A percentile compares a stretch with the other conserved stretches of the same genome.
Conservation (phyloP, 371 early-diverging fungal species). For the Mucor lusitanicus region DNA sequence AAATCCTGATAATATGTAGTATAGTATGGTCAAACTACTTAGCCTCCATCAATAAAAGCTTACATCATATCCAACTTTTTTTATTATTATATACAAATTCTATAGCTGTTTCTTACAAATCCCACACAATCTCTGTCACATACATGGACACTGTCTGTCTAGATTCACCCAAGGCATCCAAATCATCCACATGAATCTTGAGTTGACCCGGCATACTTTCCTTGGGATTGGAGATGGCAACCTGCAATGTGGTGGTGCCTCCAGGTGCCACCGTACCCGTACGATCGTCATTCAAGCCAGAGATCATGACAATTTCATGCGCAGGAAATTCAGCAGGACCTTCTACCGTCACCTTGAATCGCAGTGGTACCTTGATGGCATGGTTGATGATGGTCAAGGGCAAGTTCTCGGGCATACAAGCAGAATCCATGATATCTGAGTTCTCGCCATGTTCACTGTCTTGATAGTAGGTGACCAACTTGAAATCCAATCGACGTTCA, state of each 20-base stretch:
- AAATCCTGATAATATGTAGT: too few relatives aligned
- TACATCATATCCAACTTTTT: too few relatives aligned
- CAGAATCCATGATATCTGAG: constrained; percentile 17
- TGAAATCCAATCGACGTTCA: constrained; percentile 66
- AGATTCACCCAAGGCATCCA: constrained; percentile 64
- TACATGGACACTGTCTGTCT: constrained; percentile 68
- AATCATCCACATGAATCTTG: constrained; percentile 73
- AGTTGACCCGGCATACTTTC: constrained; percentile 82
- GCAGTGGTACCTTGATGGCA: constrained; percentile 63
- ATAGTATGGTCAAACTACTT: too few relatives aligned
- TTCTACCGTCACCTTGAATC: constrained; percentile 68
- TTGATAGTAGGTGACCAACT: constrained; percentile 42
- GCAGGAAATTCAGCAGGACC: constrained; percentile 78
- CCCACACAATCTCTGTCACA: constrained; percentile 64
- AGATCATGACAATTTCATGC: constrained; percentile 58
- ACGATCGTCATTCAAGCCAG: constrained; percentile 57
- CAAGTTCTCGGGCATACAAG: constrained; percentile 42
- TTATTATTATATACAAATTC: not conserved
- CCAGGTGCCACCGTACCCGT: constrained; percentile 63
- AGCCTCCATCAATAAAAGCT: too few relatives aligned
- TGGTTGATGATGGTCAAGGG: constrained; percentile 66
- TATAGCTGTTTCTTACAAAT: constrained; percentile 23
- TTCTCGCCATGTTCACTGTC: constrained; percentile 49
- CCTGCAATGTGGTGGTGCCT: constrained; percentile 51
- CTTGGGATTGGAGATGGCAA: constrained; percentile 64